Evolutionary conservation across 306 rosid species (phyloP).

Genomic region (Medicago truncatula): MtrunA17r5.0-ANR NC_053042.1:33908501-33909000

Average conservation of each 20-base stretch:
- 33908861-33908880: slow-evolving; percentile 43
- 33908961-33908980: too few species aligned
- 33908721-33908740: slow-evolving; percentile 11
- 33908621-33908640: slow-evolving; percentile 16
- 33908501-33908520: background rate
- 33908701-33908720: slow-evolving; percentile 35
- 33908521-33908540: background rate
- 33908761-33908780: background rate
- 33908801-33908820: slow-evolving; percentile 39
- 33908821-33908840: slow-evolving; percentile 99
- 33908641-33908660: background rate
- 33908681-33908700: slow-evolving; percentile 9
- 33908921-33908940: too few species aligned
- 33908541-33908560: slow-evolving; percentile 16
- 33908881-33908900: too few species aligned
- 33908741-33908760: background rate
- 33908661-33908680: slow-evolving; percentile 28
- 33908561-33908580: slow-evolving; percentile 3
- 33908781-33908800: slow-evolving; percentile 19
- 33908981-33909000: too few species aligned
- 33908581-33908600: slow-evolving; percentile 7
- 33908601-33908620: background rate
- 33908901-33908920: too few species aligned
- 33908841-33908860: slow-evolving; percentile 94
- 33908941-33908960: too few species aligned